Evolutionary conservation across 164 flowering plant genomes (phyloP), one percentile per base, ranked within the genome.

Genomic region (Protea cynaroides): DNA sequence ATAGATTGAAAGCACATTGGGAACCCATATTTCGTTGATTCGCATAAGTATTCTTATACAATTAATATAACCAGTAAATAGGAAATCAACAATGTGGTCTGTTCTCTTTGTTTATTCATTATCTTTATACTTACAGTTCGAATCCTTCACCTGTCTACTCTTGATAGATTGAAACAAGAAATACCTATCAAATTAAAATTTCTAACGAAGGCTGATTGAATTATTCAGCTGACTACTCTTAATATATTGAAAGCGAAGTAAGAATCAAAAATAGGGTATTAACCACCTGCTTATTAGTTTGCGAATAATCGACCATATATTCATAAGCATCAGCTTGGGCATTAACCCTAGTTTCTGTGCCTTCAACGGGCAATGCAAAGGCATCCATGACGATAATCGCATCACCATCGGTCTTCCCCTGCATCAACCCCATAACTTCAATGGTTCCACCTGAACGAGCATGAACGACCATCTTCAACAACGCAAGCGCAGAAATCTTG

Each of bases 311-410:
- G 46, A 95, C 99, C 99, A 92, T 95, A 38, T 95, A 95, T 81
- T 95, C 99, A 62, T 95, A 89, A 1, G 99, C 99, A 79, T 95
- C 99, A 1, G 92, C 97, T 80, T 95, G 99, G 21, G 99, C 99
- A 78, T 95, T 95, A 75, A 95, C 99, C 81, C 99, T 77, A 67
- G 99, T 95, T 65, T 95, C 97, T 22, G 99, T 95, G 1, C 99
- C 99, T 72, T 95, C 99, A 25, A 92, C 99, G 18, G 99, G 99
- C 56, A 95, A 72, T 13, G 99, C 97, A 67, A 95, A 95, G 47
- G 99, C 96, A 62, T 95, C 99, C 97, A 95, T 89, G 29, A 95
- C 99, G 51, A 95, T 86, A 61, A 95, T 88, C 34, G 94, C 72
- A 57, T 95, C 96, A 5, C 92, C 96, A 49, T 95, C 94, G 18